Conservation (phyloP, 2,329 filamentous ascomycete species). For the Colletotrichum scovillei region DNA sequence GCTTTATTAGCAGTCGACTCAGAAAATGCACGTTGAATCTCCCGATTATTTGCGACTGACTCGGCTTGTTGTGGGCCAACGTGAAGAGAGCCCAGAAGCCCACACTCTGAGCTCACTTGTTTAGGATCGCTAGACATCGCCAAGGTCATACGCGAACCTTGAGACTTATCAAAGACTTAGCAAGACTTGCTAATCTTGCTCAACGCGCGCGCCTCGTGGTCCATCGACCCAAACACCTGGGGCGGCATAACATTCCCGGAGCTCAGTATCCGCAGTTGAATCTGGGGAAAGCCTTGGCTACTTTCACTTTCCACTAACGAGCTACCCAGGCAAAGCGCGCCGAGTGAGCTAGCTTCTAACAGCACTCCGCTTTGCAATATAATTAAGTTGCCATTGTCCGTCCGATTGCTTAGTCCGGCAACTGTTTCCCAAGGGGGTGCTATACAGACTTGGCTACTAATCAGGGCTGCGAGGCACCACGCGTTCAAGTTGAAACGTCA, state of each 20-base stretch:
- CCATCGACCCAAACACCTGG: neutral
- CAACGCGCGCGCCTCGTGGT: neutral
- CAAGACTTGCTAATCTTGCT: neutral
- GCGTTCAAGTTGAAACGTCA: constrained; percentile 4
- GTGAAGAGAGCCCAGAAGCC: neutral
- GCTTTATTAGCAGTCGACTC: neutral
- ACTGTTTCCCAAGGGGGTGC: neutral
- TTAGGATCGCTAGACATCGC: neutral
- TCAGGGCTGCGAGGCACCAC: neutral
- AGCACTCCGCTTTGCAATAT: neutral
- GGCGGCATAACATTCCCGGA: neutral
- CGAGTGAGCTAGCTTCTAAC: neutral
- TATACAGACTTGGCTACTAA: neutral
- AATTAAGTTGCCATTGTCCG: neutral
- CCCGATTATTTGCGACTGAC: neutral
- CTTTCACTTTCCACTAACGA: neutral
- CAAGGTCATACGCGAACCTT: neutral
- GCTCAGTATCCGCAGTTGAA: neutral
- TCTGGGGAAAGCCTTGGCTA: neutral
- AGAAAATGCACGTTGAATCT: too few relatives aligned
- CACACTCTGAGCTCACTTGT: neutral
- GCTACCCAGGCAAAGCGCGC: too few relatives aligned
- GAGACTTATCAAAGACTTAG: neutral
- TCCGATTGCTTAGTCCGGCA: neutral
- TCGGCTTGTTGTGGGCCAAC: neutral